Evolutionary conservation across 2,329 filamentous ascomycete genomes (phyloP), one percentile per base, ranked within the genome.

Genomic region (Monilinia aucupariae): DNA sequence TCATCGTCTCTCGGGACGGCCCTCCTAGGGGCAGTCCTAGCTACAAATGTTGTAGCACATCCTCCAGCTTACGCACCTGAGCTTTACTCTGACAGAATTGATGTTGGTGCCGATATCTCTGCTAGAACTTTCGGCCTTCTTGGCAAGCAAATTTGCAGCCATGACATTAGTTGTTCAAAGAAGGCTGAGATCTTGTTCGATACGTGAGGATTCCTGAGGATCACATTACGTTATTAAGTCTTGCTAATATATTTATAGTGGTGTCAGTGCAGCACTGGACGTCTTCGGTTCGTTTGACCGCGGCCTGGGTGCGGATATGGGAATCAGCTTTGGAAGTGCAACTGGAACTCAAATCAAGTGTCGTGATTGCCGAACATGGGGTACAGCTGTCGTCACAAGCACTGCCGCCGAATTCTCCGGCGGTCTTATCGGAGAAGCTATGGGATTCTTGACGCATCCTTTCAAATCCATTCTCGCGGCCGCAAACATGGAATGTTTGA

Each of bases 321-420:
- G 59, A 10, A 34, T 55, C 22, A 41, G 17, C 25, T 41, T 65
- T 22, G 63, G 61, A 63, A n/a, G 22, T 54, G 48, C 63, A 30
- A 6, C 39, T 9, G 52, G 56, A 48, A 15, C 52, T 22, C 62
- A 65, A 43, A 45, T 67, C 39, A 54, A 64, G 27, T 71, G 69
- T 59, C 43, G 68, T 13, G 67, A 69, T 22, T 71, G 69, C 52
- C 59, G 64, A 52, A 69, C 69, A 22, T 70, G 67, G 62, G 69
- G 69, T 45, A 66, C 56, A 17, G 68, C 65, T 27, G 58, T 67
- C 43, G 59, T 71, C n/a, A 66, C 65, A 2, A 70, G 64, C 13
- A 63, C 66, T 12, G 69, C 68, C 10, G 60, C 68, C n/a, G 53
- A 63, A 15, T 61, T 62, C 4, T 59, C 53, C 9, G 10, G 60